Conservation (phyloP, 805 yeast species). For the Candida xiaguanensis region DNA sequence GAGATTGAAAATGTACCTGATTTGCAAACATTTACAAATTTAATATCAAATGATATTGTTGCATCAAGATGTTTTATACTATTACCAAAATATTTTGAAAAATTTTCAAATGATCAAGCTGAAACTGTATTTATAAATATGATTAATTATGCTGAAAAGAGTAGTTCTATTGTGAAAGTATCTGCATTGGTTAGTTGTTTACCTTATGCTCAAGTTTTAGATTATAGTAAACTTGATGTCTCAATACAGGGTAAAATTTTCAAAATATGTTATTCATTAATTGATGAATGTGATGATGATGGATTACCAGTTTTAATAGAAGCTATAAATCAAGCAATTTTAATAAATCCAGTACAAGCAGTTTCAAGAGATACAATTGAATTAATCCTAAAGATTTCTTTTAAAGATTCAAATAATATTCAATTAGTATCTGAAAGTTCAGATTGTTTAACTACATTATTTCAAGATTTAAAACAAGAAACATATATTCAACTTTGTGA, state of each 20-base stretch:
- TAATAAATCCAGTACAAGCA: slow-evolving; percentile 27
- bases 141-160: slow-evolving; percentile 19
- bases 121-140: slow-evolving; percentile 22
- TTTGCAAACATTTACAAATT: slow-evolving; percentile 8
- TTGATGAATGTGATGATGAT: slow-evolving; percentile 72
- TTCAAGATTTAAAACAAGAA: slow-evolving; percentile 42
- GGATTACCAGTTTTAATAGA: slow-evolving; percentile 72
- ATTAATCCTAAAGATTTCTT: slow-evolving; percentile 60
- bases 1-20: slow-evolving; percentile 13
- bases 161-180: slow-evolving; percentile 19
- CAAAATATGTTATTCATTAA: slow-evolving; percentile 40
- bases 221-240: slow-evolving; percentile 12
- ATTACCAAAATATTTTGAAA: slow-evolving; percentile 56
- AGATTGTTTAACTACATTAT: slow-evolving; percentile 62
- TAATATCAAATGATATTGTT: slow-evolving; percentile 29
- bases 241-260: slow-evolving; percentile 32
- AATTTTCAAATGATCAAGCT: slow-evolving; percentile 35
- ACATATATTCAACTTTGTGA: slow-evolving; percentile 48
- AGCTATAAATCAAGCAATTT: slow-evolving; percentile 55
- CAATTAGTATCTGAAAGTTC: slow-evolving; percentile 64
- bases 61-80: slow-evolving; percentile 47
- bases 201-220: slow-evolving; percentile 37
- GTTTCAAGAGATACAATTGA: slow-evolving; percentile 40
- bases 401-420: slow-evolving; percentile 71
- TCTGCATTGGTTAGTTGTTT: slow-evolving; percentile 51